Evolutionary conservation across 208 protist species (phyloP).

Genomic region (Naegleria fowleri): DNA sequence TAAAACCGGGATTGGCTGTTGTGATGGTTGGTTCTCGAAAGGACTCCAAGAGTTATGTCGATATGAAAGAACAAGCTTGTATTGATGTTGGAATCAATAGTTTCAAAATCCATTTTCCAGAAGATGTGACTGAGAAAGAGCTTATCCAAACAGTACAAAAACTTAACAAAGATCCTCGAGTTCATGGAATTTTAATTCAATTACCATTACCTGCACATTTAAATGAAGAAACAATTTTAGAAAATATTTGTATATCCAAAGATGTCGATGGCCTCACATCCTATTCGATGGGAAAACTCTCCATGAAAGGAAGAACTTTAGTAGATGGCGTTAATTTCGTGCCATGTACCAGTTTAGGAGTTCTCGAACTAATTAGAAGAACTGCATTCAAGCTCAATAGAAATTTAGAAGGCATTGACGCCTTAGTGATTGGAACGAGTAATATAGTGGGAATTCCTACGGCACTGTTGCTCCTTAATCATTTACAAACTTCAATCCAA

Average conservation of each 20-base stretch:
- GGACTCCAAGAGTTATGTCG: slow-evolving; percentile 88
- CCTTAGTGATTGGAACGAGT: slow-evolving; percentile 90
- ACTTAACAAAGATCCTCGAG: slow-evolving; percentile 60
- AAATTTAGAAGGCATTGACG: slow-evolving; percentile 59
- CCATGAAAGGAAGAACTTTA: slow-evolving; percentile 62
- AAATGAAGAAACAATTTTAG: slow-evolving; percentile 59
- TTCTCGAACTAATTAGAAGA: slow-evolving; percentile 82
- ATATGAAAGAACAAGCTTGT: slow-evolving; percentile 76
- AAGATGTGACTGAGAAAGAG: neutral
- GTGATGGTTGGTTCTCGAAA: slow-evolving; percentile 85
- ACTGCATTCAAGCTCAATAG: slow-evolving; percentile 43
- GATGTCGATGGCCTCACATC: slow-evolving; percentile 92
- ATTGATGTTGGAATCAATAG: neutral
- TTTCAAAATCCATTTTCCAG: slow-evolving; percentile 55
- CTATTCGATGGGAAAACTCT: slow-evolving; percentile 80
- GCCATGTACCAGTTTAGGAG: slow-evolving; percentile 91
- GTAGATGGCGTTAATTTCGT: slow-evolving; percentile 56
- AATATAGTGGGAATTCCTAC: slow-evolving; percentile 92
- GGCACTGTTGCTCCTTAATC: slow-evolving; percentile 72
- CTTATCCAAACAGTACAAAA: neutral
- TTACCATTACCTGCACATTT: slow-evolving; percentile 92
- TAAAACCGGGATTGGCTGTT: slow-evolving; percentile 72
- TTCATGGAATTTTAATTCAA: slow-evolving; percentile 91
- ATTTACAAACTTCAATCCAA: slow-evolving; percentile 86
- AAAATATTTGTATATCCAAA: slow-evolving; percentile 62